A percentile compares a stretch with the other conserved stretches of the same genome.
Evolutionary conservation across 2,329 filamentous ascomycete species (phyloP).

Genomic region (Hymenoscyphus linearis): DNA sequence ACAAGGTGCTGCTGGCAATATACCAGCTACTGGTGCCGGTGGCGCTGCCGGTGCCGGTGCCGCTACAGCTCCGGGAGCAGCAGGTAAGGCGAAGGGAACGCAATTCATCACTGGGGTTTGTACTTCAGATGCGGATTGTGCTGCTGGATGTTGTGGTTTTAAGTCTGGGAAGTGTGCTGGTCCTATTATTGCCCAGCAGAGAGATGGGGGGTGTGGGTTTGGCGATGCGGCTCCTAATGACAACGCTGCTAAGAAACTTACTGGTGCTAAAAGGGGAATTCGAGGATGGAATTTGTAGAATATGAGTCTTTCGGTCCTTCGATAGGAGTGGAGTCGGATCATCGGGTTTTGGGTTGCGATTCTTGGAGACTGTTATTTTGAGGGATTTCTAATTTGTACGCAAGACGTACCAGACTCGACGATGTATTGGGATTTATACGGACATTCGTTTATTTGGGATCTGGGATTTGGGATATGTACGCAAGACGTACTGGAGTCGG

Average conservation of each 20-base stretch:
- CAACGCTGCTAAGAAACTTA: constrained; percentile 8
- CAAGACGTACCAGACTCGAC: too few relatives aligned
- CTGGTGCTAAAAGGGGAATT: background rate
- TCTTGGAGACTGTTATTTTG: background rate
- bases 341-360: too few relatives aligned
- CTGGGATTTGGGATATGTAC: too few relatives aligned
- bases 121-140: constrained; percentile 31
- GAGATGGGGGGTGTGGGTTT: constrained; percentile 34
- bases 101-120: constrained; percentile 36
- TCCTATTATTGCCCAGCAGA: constrained; percentile 30
- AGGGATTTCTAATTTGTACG: background rate
- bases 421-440: too few relatives aligned
- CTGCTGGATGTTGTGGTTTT: constrained; percentile 31
- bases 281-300: constrained; percentile 6
- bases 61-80: background rate
- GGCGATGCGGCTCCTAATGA: constrained; percentile 15
- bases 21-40: background rate
- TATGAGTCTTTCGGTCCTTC: too few relatives aligned
- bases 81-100: constrained; percentile 17
- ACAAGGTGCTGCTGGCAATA: background rate
- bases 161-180: constrained; percentile 31
- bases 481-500: background rate
- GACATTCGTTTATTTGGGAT: too few relatives aligned
- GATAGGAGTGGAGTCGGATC: too few relatives aligned
- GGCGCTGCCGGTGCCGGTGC: background rate